Base-by-base conservation (phyloP, 1,284 basidiomycete species). In the Moesziomyces sp. region DNA sequence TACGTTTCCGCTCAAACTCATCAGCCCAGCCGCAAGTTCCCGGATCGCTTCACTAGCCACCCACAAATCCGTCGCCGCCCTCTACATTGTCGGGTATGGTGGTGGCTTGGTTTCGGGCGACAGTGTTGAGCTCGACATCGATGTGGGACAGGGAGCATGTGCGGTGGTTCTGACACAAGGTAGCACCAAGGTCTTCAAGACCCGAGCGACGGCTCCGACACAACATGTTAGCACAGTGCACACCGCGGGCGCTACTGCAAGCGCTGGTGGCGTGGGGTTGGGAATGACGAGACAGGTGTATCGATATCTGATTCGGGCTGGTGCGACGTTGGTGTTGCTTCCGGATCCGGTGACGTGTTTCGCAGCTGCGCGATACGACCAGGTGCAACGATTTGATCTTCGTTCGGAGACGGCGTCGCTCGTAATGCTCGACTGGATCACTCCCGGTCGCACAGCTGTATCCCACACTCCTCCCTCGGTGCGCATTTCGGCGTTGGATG, bases 51-150 rank as follows among this genome's bases (percentile, higher is more conserved):
- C 83, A 53, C 60, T 53, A 38, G 53, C 54, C 24, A 11, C 44
- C 16, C 23, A 47, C 43, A 84, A 77, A 30, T 72, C 86, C 21
- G 87, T 94, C 16, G 90, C 89, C 7, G 86, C 91, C 49, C 89
- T 91, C 21, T 98, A 97, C 81, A 86, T 93, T 28, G 86, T 97
- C 54, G 90, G 90, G 23, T 98, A 98, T 77, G 96, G 96, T 1
- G 96, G 96, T 14, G 96, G 96, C 0, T 88, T 98, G 5, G 93
- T 99, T 28, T 90, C 91, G 6, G 95, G 95, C 0, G 96, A 99
- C 85, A 85, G 86, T 42, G 87, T 97, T 42, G 85, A 88, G 48
- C 84, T 97, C 3, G 83, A 86, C 19, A 88, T 92, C 18, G 86
- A 90, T 46, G 88, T 97, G 0, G 89, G 89, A 21, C 79, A 85